A percentile compares a stretch with the other conserved stretches of the same genome.
These are phyloP conservation scores for Hypoxylon subgilvum DNA, from an alignment of 495 filamentous ascomycete genomes.

Conservation along the genomic window DNA sequence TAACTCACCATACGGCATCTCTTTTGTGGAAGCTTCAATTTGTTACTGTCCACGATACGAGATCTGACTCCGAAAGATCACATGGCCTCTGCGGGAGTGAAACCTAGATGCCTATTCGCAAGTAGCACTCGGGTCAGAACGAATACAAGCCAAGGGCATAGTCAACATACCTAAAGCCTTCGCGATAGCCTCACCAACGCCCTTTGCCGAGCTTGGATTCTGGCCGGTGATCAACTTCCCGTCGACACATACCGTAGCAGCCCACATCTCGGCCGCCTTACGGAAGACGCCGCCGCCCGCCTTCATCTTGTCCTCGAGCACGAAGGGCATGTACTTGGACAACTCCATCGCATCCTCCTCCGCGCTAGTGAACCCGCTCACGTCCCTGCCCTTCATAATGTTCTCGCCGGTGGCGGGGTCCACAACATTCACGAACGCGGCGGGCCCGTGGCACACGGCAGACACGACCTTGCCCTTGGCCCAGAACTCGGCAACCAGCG, in stretches of 20 bases:
- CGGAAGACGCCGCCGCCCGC: constrained; percentile 53
- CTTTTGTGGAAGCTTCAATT: no score
- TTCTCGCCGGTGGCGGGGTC: constrained; percentile 54
- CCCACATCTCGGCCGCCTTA: constrained; percentile 62
- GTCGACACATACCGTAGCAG: constrained; percentile 56
- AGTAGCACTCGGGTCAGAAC: background rate
- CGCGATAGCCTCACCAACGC: constrained; percentile 48
- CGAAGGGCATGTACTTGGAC: constrained; percentile 58
- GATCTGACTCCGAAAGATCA: no score
- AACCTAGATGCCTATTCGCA: background rate
- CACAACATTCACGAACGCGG: constrained; percentile 59
- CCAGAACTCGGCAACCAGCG: constrained; percentile 60
- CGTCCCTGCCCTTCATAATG: constrained; percentile 54
- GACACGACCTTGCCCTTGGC: constrained; percentile 59
- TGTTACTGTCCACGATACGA: no score
- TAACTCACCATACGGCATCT: no score
- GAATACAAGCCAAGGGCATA: background rate
- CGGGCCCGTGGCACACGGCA: constrained; percentile 66
- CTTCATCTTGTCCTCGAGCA: constrained; percentile 61
- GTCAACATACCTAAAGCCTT: background rate
- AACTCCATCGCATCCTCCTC: constrained; percentile 60
- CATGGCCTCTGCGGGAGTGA: background rate
- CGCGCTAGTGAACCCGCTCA: constrained; percentile 64
- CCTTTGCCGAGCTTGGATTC: constrained; percentile 63
- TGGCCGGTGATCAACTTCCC: constrained; percentile 66